A percentile compares a stretch with the other conserved stretches of the same genome.
These are phyloP conservation scores for Aspergillus intermedius DNA, from an alignment of 2,329 filamentous ascomycete species.

Conservation along the genomic window DNA sequence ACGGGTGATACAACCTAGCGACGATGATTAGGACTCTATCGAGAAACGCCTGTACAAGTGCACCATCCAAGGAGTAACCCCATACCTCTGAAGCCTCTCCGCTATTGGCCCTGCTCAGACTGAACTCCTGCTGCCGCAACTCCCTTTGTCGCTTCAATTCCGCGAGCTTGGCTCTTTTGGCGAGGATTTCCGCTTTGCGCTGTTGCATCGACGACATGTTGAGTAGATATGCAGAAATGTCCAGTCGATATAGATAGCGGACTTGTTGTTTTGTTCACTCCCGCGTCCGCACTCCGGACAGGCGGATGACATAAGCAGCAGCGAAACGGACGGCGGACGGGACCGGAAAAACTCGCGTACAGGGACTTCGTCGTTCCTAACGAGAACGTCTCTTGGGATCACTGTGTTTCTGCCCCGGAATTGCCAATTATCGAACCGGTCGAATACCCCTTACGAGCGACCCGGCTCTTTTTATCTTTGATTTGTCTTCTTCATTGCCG, in stretches of 20 bases:
- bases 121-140: slow-evolving; percentile 69
- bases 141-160: slow-evolving; percentile 92
- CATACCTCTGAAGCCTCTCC: slow-evolving; percentile 65
- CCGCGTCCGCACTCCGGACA: slow-evolving; percentile 7
- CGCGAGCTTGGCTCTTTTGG: slow-evolving; percentile 93
- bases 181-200: slow-evolving; percentile 90
- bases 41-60: slow-evolving; percentile 1
- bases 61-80: not conserved
- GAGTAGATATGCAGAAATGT: not conserved
- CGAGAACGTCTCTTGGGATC: not conserved
- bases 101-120: slow-evolving; percentile 60
- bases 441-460: slow-evolving; percentile 24
- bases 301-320: slow-evolving; percentile 34
- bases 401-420: too few species aligned
- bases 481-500: slow-evolving; percentile 33
- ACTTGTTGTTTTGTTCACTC: slow-evolving; percentile 7
- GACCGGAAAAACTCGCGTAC: slow-evolving; percentile 39
- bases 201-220: slow-evolving; percentile 48
- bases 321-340: slow-evolving; percentile 19
- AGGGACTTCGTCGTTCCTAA: slow-evolving; percentile 25
- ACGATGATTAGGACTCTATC: slow-evolving; percentile 9
- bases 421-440: slow-evolving; percentile 33
- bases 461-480: slow-evolving; percentile 22
- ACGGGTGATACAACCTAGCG: slow-evolving; percentile 61
- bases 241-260: not conserved